phyloP scores from a whole-genome alignment of 2,329 filamentous ascomycete genomes.

The Arthroderma sp. region DNA sequence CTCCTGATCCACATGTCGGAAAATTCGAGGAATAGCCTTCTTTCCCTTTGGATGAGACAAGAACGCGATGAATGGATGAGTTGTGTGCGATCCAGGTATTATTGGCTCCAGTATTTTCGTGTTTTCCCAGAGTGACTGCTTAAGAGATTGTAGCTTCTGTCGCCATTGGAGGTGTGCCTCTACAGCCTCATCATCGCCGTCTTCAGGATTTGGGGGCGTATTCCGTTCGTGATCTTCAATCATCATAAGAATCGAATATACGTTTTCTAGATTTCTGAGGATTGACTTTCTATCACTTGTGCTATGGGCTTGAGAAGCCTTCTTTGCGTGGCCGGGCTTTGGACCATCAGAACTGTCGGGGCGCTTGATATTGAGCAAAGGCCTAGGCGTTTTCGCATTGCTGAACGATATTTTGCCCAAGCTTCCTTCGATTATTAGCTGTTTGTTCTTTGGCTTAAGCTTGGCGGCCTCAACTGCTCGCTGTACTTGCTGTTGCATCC shows the following conservation, averaged over 20 bases:
- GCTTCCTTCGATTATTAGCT: constrained; percentile 89
- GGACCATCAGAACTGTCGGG: constrained; percentile 53
- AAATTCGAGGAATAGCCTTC: constrained; percentile 86
- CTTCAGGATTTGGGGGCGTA: constrained; percentile 48
- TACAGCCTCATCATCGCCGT: constrained; percentile 54
- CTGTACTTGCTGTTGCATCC: constrained; percentile 98
- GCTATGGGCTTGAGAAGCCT: constrained; percentile 35
- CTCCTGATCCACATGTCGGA: constrained; percentile 81
- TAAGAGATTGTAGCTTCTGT: constrained; percentile 55
- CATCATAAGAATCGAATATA: constrained; percentile 79
- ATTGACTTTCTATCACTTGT: constrained; percentile 67
- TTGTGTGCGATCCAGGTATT: constrained; percentile 50
- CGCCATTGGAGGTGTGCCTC: constrained; percentile 70
- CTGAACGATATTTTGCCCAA: constrained; percentile 97
- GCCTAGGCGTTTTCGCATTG: constrained; percentile 94
- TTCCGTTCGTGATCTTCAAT: constrained; percentile 85
- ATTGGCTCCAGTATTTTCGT: constrained; percentile 92
- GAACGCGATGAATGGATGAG: constrained; percentile 92
- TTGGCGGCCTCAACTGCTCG: constrained; percentile 94
- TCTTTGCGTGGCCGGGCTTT: constrained; percentile 33
- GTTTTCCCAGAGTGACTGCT: constrained; percentile 67
- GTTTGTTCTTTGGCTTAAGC: constrained; percentile 93
- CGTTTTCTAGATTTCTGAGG: constrained; percentile 72
- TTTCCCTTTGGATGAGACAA: constrained; percentile 92
- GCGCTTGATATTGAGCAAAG: constrained; percentile 88